Evolutionary conservation across 805 yeast species (phyloP), one percentile per base, ranked within the genome.

Genomic region (Diddensiella transvaalensis): DNA sequence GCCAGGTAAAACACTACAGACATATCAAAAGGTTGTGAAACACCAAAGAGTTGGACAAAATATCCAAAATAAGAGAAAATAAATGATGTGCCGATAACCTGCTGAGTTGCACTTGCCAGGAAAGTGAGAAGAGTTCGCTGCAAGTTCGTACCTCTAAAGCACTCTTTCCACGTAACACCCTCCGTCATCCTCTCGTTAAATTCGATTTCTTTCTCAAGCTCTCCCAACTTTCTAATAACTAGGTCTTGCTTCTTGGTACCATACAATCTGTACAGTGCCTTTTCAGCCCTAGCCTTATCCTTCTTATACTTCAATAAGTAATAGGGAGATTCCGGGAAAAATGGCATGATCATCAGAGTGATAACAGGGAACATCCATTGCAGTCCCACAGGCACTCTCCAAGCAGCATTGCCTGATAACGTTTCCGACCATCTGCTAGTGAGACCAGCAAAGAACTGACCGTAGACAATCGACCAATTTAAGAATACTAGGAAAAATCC

Each of bases 401-500:
- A 26, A 13, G 32, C 8, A 8, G 8, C 32, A 13, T 26, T 26
- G 32, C 32, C 32, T 13, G 32, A 32, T 21, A 42, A n/a, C 6
- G 35, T 30, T 22, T 42, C 37, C 11, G 37, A 24, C 46, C 46
- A 42, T 4, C 46, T 17, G 17, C 40, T 40, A 30, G 46, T 42
- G 11, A 42, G 38, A 17, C 46, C 32, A 30, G 46, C 46, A 42
- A 42, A 43, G 47, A 43, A 43, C 32, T 43, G 47, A 21, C 41
- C 47, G 24, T 43, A 43, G 15, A 40, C 36, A 21, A 43, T 43
- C 6, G 30, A 32, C 47, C 47, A 43, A 13, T 43, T 43, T 17
- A 43, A 17, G 24, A 43, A 43, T n/a, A 43, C 47, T 11, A 42
- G 46, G 26, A 21, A 43, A 33, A 43, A 35, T 6, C 47, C 40